Percentiles rank a stretch among this genome's conserved stretches.
Conservation (phyloP, 2,329 filamentous ascomycete genomes). For the Pseudogymnoascus sp. region DNA sequence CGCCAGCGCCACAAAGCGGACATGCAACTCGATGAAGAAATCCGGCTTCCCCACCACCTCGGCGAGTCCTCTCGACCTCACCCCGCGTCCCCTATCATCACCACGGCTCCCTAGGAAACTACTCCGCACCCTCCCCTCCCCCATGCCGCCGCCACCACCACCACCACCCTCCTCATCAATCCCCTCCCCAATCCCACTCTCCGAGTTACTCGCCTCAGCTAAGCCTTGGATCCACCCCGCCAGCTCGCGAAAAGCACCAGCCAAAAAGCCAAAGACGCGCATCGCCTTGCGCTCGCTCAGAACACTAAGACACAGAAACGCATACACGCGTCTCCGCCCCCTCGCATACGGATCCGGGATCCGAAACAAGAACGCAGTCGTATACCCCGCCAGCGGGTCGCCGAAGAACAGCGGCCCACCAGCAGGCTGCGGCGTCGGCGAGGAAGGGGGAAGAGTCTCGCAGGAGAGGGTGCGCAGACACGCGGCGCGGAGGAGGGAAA, state of each 20-base stretch:
- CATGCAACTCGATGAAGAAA: slow-evolving; percentile 60
- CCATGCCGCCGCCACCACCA: slow-evolving; percentile 47
- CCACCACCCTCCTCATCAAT: slow-evolving; percentile 51
- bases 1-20: slow-evolving; percentile 53
- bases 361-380: slow-evolving; percentile 62
- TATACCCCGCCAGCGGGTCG: slow-evolving; percentile 56
- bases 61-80: slow-evolving; percentile 52
- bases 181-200: slow-evolving; percentile 48
- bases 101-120: not conserved
- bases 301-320: slow-evolving; percentile 56
- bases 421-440: slow-evolving; percentile 29
- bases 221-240: slow-evolving; percentile 58
- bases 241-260: slow-evolving; percentile 53
- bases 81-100: slow-evolving; percentile 42
- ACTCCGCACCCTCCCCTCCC: not conserved
- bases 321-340: slow-evolving; percentile 61
- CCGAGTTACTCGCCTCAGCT: slow-evolving; percentile 50
- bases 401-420: slow-evolving; percentile 63
- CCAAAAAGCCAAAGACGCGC: slow-evolving; percentile 56
- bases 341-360: slow-evolving; percentile 60
- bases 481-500: slow-evolving; percentile 57
- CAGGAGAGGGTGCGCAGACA: slow-evolving; percentile 59
- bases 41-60: slow-evolving; percentile 59
- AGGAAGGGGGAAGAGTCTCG: slow-evolving; percentile 51
- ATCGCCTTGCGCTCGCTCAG: slow-evolving; percentile 57